Evolutionary conservation across 441 rosid species (phyloP).

Genomic region (Bocquillonia castaneifolia): DNA sequence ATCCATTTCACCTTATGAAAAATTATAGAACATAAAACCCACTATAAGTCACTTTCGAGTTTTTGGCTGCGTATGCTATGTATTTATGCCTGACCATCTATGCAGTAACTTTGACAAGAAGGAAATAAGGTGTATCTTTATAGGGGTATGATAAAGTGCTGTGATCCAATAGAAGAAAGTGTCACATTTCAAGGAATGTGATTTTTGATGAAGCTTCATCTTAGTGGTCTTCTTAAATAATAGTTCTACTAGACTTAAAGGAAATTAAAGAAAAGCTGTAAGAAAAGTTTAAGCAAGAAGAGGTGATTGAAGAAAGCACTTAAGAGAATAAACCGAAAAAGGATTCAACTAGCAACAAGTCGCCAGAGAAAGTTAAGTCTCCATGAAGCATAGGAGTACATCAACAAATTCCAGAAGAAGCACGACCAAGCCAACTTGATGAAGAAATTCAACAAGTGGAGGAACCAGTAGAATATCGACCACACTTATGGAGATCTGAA

Average conservation of each 20-base stretch:
- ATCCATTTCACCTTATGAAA: neutral
- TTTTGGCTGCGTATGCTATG: neutral
- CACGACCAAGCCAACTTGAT: too few species aligned
- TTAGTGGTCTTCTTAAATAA: neutral
- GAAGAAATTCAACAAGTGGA: too few species aligned
- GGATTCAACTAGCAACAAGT: too few species aligned
- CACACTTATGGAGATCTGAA: neutral
- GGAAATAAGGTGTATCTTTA: neutral
- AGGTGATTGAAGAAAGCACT: too few species aligned
- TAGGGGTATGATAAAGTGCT: neutral
- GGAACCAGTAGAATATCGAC: too few species aligned
- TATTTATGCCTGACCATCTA: neutral
- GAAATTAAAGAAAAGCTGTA: neutral
- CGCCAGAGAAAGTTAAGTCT: too few species aligned
- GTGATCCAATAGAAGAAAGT: neutral
- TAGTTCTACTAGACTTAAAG: neutral
- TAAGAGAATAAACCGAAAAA: too few species aligned
- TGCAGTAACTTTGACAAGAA: neutral
- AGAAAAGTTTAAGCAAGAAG: too few species aligned
- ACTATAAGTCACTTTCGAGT: neutral
- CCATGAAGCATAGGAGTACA: too few species aligned
- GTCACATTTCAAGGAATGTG: neutral
- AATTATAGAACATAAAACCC: neutral
- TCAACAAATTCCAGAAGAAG: too few species aligned
- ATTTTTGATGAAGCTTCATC: neutral